Evolutionary conservation across 225 moss, liverwort and hornwort genomes (phyloP).

Genomic region (Marchantia paleacea): DNA sequence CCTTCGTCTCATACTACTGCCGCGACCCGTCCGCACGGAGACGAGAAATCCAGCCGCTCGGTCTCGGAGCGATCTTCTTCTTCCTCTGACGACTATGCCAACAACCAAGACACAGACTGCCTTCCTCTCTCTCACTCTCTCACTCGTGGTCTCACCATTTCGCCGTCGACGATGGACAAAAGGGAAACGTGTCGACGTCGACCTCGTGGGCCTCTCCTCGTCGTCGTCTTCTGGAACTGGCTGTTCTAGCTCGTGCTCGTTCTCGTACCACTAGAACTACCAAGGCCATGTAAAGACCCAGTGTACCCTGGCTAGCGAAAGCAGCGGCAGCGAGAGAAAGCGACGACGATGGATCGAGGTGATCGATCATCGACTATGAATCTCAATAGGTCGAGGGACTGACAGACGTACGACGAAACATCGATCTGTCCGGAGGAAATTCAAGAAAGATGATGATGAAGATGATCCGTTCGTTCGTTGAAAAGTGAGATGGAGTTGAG

Average conservation of each 20-base stretch:
- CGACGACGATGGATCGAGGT: neutral
- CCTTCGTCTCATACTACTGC: neutral
- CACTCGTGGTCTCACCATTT: neutral
- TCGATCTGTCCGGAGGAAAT: neutral
- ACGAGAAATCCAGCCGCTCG: too few relatives aligned
- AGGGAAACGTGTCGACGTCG: neutral
- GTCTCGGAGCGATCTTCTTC: too few relatives aligned
- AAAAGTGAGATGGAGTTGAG: too few relatives aligned
- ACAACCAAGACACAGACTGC: neutral
- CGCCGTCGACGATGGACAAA: neutral
- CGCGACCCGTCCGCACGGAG: neutral
- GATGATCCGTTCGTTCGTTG: neutral
- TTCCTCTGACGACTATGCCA: neutral
- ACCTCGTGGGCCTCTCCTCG: neutral
- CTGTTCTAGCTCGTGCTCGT: neutral
- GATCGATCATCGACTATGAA: neutral
- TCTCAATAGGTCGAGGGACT: neutral
- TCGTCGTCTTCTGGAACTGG: neutral
- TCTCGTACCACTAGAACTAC: neutral
- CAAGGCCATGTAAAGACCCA: neutral
- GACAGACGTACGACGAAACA: neutral
- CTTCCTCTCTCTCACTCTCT: neutral
- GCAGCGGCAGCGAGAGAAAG: slow-evolving; percentile 1
- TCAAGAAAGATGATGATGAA: neutral
- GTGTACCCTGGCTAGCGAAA: neutral